Percentiles rank a stretch among this genome's conserved stretches.
phyloP scores from a whole-genome alignment of 2,329 filamentous ascomycete species.

The Coniella vitis region DNA sequence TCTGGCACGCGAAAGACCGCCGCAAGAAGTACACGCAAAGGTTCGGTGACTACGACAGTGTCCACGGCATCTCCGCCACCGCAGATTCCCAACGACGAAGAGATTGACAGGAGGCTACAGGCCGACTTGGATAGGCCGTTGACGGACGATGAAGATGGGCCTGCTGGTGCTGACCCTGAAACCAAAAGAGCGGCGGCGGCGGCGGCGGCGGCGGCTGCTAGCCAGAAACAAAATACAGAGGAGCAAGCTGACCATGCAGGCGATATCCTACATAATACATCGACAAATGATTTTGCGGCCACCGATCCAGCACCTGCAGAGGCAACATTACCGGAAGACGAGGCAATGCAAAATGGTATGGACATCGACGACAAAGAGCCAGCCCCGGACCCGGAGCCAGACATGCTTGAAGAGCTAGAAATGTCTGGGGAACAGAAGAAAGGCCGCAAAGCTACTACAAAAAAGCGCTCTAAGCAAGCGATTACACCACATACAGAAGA shows the following conservation, averaged over 20 bases:
- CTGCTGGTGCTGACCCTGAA: constrained; percentile 37
- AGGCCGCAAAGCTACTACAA: constrained; percentile 43
- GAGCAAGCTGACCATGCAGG: constrained; percentile 16
- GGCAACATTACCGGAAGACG: constrained; percentile 40
- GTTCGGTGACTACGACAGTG: constrained; percentile 39
- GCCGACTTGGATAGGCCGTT: constrained; percentile 54
- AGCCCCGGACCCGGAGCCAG: constrained; percentile 19
- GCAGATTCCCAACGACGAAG: constrained; percentile 52
- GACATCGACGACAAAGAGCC: constrained; percentile 24
- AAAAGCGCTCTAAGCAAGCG: constrained; percentile 44
- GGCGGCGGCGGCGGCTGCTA: constrained; percentile 8
- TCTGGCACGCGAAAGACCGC: constrained; percentile 42
- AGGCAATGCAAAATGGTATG: constrained; percentile 46
- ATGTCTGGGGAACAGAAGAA: constrained; percentile 45
- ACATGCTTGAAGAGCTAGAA: constrained; percentile 35
- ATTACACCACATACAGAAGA: constrained; percentile 38
- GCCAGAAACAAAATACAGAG: constrained; percentile 23
- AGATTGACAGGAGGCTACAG: constrained; percentile 59
- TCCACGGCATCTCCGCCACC: constrained; percentile 30
- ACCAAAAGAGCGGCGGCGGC: constrained; percentile 27
- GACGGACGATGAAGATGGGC: constrained; percentile 44
- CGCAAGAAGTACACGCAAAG: constrained; percentile 16
- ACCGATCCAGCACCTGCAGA: constrained; percentile 42
- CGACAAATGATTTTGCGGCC: constrained; percentile 38
- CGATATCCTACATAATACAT: constrained; percentile 20